Base-by-base conservation (phyloP, 2,329 filamentous ascomycete genomes). In the Penicillium brasilianum region DNA sequence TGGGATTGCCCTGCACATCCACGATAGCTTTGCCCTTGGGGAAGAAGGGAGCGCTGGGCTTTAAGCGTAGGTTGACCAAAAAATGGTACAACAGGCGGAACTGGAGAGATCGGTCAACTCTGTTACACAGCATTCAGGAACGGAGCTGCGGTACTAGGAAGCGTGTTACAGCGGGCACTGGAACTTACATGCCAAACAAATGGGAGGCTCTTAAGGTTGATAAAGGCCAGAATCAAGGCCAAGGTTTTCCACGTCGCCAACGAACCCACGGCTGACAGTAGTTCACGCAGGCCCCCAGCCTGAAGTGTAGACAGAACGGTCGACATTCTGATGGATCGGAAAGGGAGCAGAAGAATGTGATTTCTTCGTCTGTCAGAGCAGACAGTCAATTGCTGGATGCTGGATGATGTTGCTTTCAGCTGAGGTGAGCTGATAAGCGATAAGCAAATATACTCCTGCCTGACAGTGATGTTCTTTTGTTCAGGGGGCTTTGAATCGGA, bases 1-100 rank as follows among this genome's bases (percentile, higher is more conserved):
- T 74, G 6, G 69, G 72, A 25, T 69, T 71, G 32, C 69, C 70
- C 22, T 69, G 67, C 10, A 68, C 59, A 34, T 73, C 70, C 85
- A 49, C 69, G 32, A 71, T 66, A 4, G 68, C 65, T 41, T 70
- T 73, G 8, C 74, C 73, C 48, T 70, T 74, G 32, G 62, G 74
- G 61, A 81, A 80, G 63, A 85, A 83, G 22, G 76, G 76, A 61
- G 79, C 80, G 58, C 79, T 77, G 49, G 81, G 81, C 64, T 81
- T 82, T 59, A 84, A 71, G 59, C 84, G 74, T 66, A 84, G 76
- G 72, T 88, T 86, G 63, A 78, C 77, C 67, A 85, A 71, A 72
- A 88, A 83, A 68, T 83, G 79, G 70, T 85, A 84, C 74, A 85
- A 82, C 65, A 90, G 77, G 57, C 87, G 86, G 63, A 83, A 78